Percentiles rank a stretch among this genome's conserved stretches.
Conservation (phyloP, 352 stramenopile genomes). For the Globisporangium paddicum region DNA sequence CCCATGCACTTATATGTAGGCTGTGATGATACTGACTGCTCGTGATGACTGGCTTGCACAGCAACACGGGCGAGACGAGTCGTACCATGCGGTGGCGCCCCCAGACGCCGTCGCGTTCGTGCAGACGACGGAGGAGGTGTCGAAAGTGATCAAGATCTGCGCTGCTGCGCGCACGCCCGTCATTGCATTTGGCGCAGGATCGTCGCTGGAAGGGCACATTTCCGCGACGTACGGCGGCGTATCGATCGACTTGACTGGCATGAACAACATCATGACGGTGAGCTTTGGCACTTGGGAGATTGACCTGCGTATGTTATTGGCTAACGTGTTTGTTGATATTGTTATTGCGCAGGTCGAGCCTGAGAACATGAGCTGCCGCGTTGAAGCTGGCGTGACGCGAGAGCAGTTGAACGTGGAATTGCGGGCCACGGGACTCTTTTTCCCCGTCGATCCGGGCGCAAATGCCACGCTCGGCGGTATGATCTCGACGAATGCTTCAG, state of each 20-base stretch:
- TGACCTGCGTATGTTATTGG: neutral
- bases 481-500: conserved; percentile 88
- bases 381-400: conserved; percentile 93
- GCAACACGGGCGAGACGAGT: conserved; percentile 91
- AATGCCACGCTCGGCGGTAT: conserved; percentile 97
- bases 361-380: conserved; percentile 88
- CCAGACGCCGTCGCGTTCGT: conserved; percentile 89
- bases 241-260: conserved; percentile 87
- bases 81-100: conserved; percentile 79
- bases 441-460: conserved; percentile 96
- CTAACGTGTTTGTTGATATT: neutral
- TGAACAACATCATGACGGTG: conserved; percentile 70
- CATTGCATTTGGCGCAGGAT: conserved; percentile 91
- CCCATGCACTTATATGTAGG: neutral
- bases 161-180: conserved; percentile 78
- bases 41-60: conserved; percentile 3
- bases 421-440: conserved; percentile 89
- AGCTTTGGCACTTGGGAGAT: neutral
- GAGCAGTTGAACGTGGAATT: conserved; percentile 90
- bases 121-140: conserved; percentile 84
- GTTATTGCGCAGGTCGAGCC: conserved; percentile 31
- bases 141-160: conserved; percentile 90
- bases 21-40: neutral
- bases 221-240: conserved; percentile 85
- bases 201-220: conserved; percentile 96